Evolutionary conservation across 2,329 filamentous ascomycete species (phyloP).

Genomic region (Colletotrichum higginsianum): DNA sequence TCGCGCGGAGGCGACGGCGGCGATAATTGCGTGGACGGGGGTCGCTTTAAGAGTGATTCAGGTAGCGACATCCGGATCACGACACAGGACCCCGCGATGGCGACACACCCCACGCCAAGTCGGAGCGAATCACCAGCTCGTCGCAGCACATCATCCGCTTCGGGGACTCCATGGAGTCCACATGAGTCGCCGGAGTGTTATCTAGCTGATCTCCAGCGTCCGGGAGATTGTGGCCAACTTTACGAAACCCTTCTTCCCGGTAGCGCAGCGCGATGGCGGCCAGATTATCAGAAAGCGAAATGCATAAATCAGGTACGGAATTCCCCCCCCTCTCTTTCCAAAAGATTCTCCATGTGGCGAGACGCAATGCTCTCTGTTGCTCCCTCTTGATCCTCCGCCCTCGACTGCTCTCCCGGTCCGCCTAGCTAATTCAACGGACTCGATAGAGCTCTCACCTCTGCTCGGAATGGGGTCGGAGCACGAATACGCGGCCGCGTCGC

Average conservation of each 20-base stretch:
- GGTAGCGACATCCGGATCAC: slow-evolving; percentile 33
- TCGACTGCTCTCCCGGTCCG: background rate
- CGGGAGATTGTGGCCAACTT: slow-evolving; percentile 18
- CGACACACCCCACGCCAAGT: slow-evolving; percentile 41
- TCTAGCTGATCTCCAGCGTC: slow-evolving; percentile 1
- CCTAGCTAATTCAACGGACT: slow-evolving; percentile 11
- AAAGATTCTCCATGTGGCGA: no score
- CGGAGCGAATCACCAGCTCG: slow-evolving; percentile 35
- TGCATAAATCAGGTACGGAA: slow-evolving; percentile 35
- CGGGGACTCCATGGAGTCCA: slow-evolving; percentile 9
- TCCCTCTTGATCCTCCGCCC: background rate
- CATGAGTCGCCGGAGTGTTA: slow-evolving; percentile 2
- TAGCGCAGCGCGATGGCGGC: slow-evolving; percentile 35
- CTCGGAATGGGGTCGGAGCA: slow-evolving; percentile 39
- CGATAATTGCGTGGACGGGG: background rate
- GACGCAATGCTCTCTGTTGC: background rate
- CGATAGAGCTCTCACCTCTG: slow-evolving; percentile 37
- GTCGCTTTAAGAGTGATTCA: background rate
- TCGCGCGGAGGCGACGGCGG: background rate
- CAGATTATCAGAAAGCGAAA: slow-evolving; percentile 28
- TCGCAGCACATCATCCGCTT: slow-evolving; percentile 38
- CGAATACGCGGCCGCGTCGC: slow-evolving; percentile 30
- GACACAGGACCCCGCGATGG: slow-evolving; percentile 41
- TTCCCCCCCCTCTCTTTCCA: background rate
- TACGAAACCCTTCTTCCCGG: background rate